These are phyloP conservation scores for Hydnomerulius pinastri DNA, from an alignment of 768 basidiomycete species.

Conservation along the genomic window DNA sequence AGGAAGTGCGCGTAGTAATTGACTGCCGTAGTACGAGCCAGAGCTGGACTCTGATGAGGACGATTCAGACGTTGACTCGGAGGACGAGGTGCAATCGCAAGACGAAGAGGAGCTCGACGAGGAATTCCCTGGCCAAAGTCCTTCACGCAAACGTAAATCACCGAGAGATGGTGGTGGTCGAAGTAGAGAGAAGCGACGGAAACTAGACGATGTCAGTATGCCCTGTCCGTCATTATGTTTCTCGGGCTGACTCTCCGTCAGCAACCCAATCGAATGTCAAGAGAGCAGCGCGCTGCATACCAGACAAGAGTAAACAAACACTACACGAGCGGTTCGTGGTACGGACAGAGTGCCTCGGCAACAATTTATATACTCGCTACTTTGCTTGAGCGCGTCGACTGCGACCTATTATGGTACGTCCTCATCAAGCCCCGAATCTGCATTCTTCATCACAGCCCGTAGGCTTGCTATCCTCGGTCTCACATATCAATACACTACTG, in stretches of 20 bases:
- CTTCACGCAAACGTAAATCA: conserved; percentile 52
- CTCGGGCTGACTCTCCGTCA: conserved; percentile 23
- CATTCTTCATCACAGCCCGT: conserved; percentile 10
- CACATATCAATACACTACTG: conserved; percentile 88
- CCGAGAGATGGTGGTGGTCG: conserved; percentile 39
- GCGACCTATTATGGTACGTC: conserved; percentile 86
- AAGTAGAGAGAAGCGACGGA: conserved; percentile 57
- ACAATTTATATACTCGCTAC: conserved; percentile 90
- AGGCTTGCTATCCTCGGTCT: conserved; percentile 94
- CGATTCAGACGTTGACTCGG: conserved; percentile 44
- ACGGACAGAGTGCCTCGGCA: conserved; percentile 88
- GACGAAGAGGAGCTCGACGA: conserved; percentile 42
- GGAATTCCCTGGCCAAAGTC: conserved; percentile 39
- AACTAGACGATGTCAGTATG: conserved; percentile 48
- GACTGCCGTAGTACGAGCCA: conserved; percentile 66
- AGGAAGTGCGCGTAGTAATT: conserved; percentile 7
- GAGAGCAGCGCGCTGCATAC: conserved; percentile 69
- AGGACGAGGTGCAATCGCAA: conserved; percentile 48
- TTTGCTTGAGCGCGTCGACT: conserved; percentile 88
- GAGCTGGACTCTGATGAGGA: conserved; percentile 68
- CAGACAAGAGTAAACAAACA: conserved; percentile 72
- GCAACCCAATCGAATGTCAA: conserved; percentile 59
- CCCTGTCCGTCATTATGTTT: conserved; percentile 1
- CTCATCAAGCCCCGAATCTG: not conserved
- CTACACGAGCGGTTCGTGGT: conserved; percentile 81